Conservation (phyloP, 805 yeast genomes). For the Candida mattraensis region DNA sequence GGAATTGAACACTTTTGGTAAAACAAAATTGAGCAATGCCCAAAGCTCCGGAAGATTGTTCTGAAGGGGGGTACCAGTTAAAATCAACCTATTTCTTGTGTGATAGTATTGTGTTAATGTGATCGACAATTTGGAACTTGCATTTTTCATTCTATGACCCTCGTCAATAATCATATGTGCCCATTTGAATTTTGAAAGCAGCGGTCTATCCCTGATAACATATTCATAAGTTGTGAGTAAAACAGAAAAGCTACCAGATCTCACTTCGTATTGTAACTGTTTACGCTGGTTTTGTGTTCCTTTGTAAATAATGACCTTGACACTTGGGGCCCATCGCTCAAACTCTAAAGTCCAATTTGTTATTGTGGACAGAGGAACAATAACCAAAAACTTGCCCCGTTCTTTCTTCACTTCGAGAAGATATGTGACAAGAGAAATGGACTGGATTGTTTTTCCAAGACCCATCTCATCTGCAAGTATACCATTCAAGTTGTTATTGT, state of each 20-base stretch:
- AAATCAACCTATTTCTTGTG: constrained; percentile 73
- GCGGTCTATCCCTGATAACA: constrained; percentile 72
- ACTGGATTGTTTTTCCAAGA: constrained; percentile 68
- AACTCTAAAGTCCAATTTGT: constrained; percentile 86
- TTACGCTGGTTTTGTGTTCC: constrained; percentile 77
- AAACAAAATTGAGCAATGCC: constrained; percentile 79
- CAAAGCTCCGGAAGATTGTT: constrained; percentile 83
- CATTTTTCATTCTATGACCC: constrained; percentile 86
- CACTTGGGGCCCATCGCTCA: constrained; percentile 85
- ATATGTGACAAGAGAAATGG: constrained; percentile 74
- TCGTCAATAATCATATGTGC: constrained; percentile 89
- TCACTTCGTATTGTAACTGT: constrained; percentile 59
- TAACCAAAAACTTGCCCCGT: constrained; percentile 70
- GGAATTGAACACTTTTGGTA: constrained; percentile 82
- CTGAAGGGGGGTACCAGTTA: constrained; percentile 87
- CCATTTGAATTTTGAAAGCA: constrained; percentile 68
- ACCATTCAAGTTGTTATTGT: constrained; percentile 61
- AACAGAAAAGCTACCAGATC: constrained; percentile 71
- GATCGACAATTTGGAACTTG: constrained; percentile 68
- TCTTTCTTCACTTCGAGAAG: constrained; percentile 65
- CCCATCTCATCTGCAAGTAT: constrained; percentile 71
- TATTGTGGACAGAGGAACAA: constrained; percentile 80
- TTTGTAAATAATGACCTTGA: constrained; percentile 70
- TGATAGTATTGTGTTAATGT: constrained; percentile 72
- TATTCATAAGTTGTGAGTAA: constrained; percentile 81